Percentiles rank a stretch among this genome's conserved stretches.
Evolutionary conservation across 257 asterid genomes (phyloP).

Genomic region (Schizonepeta tenuifolia): DNA sequence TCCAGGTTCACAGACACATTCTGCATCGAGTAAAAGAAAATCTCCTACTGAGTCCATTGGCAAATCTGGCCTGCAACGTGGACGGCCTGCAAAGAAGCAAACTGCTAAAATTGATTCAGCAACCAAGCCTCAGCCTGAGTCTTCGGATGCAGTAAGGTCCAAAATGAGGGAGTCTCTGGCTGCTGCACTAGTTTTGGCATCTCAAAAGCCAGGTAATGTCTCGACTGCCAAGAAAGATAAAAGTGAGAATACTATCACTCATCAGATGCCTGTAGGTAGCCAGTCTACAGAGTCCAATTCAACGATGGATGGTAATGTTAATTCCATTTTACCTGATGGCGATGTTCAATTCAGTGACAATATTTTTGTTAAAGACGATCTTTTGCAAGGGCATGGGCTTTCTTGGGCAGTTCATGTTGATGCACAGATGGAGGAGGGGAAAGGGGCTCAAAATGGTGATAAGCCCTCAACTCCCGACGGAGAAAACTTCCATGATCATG

Average conservation of each 20-base stretch:
- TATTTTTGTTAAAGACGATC: slow-evolving; percentile 86
- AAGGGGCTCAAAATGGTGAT: slow-evolving; percentile 45
- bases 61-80: slow-evolving; percentile 64
- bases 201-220: slow-evolving; percentile 42
- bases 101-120: slow-evolving; percentile 50
- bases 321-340: slow-evolving; percentile 56
- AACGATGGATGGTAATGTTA: slow-evolving; percentile 25
- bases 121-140: slow-evolving; percentile 53
- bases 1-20: slow-evolving; percentile 39
- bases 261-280: slow-evolving; percentile 35
- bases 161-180: slow-evolving; percentile 93
- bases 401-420: slow-evolving; percentile 90
- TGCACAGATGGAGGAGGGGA: slow-evolving; percentile 51
- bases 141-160: slow-evolving; percentile 80
- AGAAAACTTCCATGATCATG: slow-evolving; percentile 31
- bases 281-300: slow-evolving; percentile 38
- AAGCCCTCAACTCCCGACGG: slow-evolving; percentile 44
- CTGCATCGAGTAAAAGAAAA: slow-evolving; percentile 50
- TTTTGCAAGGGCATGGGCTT: slow-evolving; percentile 95
- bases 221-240: slow-evolving; percentile 42
- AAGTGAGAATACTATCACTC: slow-evolving; percentile 18
- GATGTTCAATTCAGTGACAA: slow-evolving; percentile 66
- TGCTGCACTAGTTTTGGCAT: slow-evolving; percentile 69
- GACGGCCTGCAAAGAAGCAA: slow-evolving; percentile 62
- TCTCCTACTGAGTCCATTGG: slow-evolving; percentile 55